Evolutionary conservation across 2,329 filamentous ascomycete genomes (phyloP), one percentile per base, ranked within the genome.

Genomic region (Penicillium oxalicum): DNA sequence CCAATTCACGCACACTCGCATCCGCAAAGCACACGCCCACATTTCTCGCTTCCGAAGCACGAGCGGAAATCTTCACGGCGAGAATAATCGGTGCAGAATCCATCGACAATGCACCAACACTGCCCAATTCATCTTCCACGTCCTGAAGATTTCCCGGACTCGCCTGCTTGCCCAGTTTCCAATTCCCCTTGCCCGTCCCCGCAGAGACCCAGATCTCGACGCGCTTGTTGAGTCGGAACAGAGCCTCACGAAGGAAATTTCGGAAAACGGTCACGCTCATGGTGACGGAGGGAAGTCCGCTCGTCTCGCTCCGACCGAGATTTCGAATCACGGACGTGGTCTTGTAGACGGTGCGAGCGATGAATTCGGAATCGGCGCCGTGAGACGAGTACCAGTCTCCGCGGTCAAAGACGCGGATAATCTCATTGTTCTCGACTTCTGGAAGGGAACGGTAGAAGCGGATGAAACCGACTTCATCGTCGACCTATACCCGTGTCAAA

Each of bases 1-100:
- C 93, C 2, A 98, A 79, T 73, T 98, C 93, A 44, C 93, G 81
- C 26, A 97, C 91, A 57, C 89, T 96, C 1, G 94, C 93, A 74
- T 98, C 93, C 6, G 93, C 94, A 65, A 98, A 98, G 71, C 93
- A 97, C 4, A 98, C 91, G 7, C 93, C 93, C 0, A 98, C 86
- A 56, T 81, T 88, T 40, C 93, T 80, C 5, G 86, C 88, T 67
- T 97, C 91, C 0, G 80, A 81, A 1, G 89, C 88, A 65, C 87
- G 94, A n/a, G 89, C 83, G 0, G 87, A 87, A 25, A 97, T 84
- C 69, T 96, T 97, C 64, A 98, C 89, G 0, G 93, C 88, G 35
- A 98, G 77, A 40, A 98, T 96, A 68, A 97, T 94, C 12, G 93
- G 94, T 0, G 93, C 88, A 2, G 87, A 84, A 58, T 96, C 91